A percentile compares a stretch with the other conserved stretches of the same genome.
Evolutionary conservation across 108 stramenopile genomes (phyloP).

Genomic region (Seminavis robusta): DNA sequence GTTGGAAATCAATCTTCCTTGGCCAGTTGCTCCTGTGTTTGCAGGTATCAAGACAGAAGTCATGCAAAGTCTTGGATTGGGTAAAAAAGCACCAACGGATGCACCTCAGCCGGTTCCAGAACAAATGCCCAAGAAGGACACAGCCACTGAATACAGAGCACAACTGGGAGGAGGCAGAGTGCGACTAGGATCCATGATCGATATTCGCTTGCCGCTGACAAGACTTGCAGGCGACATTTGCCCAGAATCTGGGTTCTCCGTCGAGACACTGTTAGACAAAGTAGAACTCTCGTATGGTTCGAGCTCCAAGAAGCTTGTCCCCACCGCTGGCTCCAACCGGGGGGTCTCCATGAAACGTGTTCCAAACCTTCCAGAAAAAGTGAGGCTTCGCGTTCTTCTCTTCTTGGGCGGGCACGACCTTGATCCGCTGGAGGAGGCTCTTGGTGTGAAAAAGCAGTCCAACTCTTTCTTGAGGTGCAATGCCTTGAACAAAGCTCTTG

Average conservation of each 20-base stretch:
- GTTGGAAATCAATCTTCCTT: constrained; percentile 16
- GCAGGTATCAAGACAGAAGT: too few species aligned
- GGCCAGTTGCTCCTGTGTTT: too few species aligned
- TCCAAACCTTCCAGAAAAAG: constrained; percentile 54
- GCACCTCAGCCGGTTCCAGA: background rate
- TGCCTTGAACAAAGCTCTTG: constrained; percentile 57
- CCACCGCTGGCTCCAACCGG: background rate
- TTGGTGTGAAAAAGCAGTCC: constrained; percentile 47
- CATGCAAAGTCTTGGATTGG: too few species aligned
- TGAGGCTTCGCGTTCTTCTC: constrained; percentile 65
- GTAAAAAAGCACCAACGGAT: too few species aligned
- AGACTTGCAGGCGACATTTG: constrained; percentile 42
- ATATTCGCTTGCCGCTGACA: constrained; percentile 47
- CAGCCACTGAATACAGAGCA: constrained; percentile 14
- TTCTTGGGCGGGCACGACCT: constrained; percentile 60
- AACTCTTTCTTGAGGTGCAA: constrained; percentile 60
- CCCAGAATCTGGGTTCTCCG: constrained; percentile 42
- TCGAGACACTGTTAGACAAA: constrained; percentile 55
- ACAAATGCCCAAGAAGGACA: background rate
- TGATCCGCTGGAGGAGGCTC: constrained; percentile 48
- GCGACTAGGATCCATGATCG: constrained; percentile 32
- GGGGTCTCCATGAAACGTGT: constrained; percentile 36
- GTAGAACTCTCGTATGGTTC: constrained; percentile 51
- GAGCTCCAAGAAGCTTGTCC: constrained; percentile 1
- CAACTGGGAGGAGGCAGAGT: constrained; percentile 45